A percentile compares a stretch with the other conserved stretches of the same genome.
Evolutionary conservation across 2,329 filamentous ascomycete species (phyloP).

Genomic region (Fusarium nanum): DNA sequence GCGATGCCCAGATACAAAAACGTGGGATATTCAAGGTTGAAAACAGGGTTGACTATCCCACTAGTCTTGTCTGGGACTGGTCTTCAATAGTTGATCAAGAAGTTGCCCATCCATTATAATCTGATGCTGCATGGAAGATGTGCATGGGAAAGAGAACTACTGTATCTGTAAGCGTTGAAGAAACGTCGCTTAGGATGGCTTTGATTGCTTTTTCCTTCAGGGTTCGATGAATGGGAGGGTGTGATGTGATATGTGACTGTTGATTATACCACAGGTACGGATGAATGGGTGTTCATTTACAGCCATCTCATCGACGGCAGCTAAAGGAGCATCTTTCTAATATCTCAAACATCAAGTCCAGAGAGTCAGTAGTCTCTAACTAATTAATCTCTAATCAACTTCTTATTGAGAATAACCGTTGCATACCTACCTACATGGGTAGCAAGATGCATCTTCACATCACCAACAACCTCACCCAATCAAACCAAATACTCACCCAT

Average conservation of each 20-base stretch:
- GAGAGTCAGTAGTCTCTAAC: neutral
- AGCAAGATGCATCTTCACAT: conserved; percentile 1
- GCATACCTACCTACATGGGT: neutral
- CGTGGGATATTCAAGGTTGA: conserved; percentile 4
- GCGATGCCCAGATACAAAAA: neutral
- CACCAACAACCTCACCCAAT: conserved; percentile 21
- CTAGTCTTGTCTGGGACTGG: conserved; percentile 25
- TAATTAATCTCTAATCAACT: too few relatives aligned
- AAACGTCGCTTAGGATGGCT: conserved; percentile 2
- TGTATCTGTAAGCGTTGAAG: conserved; percentile 16
- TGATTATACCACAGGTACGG: neutral
- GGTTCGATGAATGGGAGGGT: neutral
- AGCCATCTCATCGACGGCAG: neutral
- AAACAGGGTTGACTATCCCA: conserved; percentile 8
- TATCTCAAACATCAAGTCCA: neutral
- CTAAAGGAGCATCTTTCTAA: neutral
- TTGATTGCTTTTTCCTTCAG: conserved; percentile 17
- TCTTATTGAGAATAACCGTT: neutral
- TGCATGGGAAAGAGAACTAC: conserved; percentile 8
- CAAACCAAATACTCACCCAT: conserved; percentile 16
- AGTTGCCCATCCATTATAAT: conserved; percentile 13
- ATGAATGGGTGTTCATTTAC: neutral
- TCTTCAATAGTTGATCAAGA: conserved; percentile 21
- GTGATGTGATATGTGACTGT: neutral
- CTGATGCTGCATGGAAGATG: conserved; percentile 3